Percentiles rank a stretch among this genome's conserved stretches.
Conservation (phyloP, 2,329 filamentous ascomycete species). For the Nemania sp. region DNA sequence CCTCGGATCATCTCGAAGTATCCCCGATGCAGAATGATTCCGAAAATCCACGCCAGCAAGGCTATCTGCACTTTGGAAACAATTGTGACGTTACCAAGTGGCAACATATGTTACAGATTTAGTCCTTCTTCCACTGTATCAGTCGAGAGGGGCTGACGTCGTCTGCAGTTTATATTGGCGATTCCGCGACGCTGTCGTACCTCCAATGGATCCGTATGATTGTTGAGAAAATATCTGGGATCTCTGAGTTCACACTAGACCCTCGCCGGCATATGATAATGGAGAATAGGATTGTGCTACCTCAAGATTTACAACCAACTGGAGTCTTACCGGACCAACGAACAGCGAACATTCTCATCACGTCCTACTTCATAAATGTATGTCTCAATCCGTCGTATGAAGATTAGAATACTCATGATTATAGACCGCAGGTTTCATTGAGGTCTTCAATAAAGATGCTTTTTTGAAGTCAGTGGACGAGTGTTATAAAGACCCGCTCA, state of each 20-base stretch:
- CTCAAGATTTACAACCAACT: constrained; percentile 51
- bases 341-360: constrained; percentile 58
- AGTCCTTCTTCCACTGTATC: not conserved
- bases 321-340: constrained; percentile 60
- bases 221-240: constrained; percentile 58
- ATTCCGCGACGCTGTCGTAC: constrained; percentile 65
- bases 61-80: not conserved
- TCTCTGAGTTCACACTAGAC: constrained; percentile 62
- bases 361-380: constrained; percentile 66
- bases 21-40: not conserved
- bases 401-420: constrained; percentile 27
- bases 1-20: not conserved
- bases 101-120: not conserved
- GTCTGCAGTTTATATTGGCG: constrained; percentile 62
- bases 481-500: constrained; percentile 60
- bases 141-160: not conserved
- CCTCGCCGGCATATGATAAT: constrained; percentile 61
- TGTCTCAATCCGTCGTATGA: constrained; percentile 27
- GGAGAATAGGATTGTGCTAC: constrained; percentile 56
- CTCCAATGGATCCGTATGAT: constrained; percentile 64
- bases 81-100: not conserved
- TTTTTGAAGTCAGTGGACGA: constrained; percentile 56
- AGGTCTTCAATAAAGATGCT: constrained; percentile 58
- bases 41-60: not conserved
- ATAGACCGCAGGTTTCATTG: constrained; percentile 63